These are phyloP conservation scores for Cryptococcus sp. DNA, from an alignment of 1,284 basidiomycete species.

Conservation along the genomic window DNA sequence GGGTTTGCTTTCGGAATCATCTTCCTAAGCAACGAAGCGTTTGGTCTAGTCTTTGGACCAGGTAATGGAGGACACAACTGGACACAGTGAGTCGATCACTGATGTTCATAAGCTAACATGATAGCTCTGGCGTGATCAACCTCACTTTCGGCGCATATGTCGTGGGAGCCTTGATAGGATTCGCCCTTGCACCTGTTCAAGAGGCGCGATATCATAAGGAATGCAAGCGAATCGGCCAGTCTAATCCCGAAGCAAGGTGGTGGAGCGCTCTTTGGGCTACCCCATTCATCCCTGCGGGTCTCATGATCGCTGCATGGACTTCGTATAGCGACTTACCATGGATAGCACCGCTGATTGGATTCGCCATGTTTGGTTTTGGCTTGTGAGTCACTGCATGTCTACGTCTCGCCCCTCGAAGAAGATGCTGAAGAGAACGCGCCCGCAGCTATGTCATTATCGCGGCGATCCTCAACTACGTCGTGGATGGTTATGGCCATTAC, in stretches of 20 bases:
- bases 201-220: slow-evolving; percentile 28
- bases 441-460: slow-evolving; percentile 31
- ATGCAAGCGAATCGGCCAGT: slow-evolving; percentile 14
- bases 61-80: slow-evolving; percentile 37
- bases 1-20: slow-evolving; percentile 41
- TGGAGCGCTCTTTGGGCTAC: slow-evolving; percentile 34
- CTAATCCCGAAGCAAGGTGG: slow-evolving; percentile 39
- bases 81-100: slow-evolving; percentile 26
- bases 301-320: slow-evolving; percentile 46
- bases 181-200: slow-evolving; percentile 29
- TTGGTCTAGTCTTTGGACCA: slow-evolving; percentile 36
- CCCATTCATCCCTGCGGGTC: slow-evolving; percentile 34
- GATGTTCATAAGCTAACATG: neutral
- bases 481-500: slow-evolving; percentile 38
- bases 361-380: slow-evolving; percentile 38
- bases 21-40: slow-evolving; percentile 43
- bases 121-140: slow-evolving; percentile 34
- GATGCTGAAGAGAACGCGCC: slow-evolving; percentile 1
- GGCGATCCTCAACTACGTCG: slow-evolving; percentile 36
- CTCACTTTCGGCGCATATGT: slow-evolving; percentile 37
- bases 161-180: slow-evolving; percentile 33
- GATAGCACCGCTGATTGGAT: slow-evolving; percentile 39
- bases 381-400: slow-evolving; percentile 26
- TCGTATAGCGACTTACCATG: slow-evolving; percentile 29
- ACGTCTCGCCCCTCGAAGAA: neutral